phyloP scores from a whole-genome alignment of 306 rosid genomes.

The Alnus glutinosa region DNA sequence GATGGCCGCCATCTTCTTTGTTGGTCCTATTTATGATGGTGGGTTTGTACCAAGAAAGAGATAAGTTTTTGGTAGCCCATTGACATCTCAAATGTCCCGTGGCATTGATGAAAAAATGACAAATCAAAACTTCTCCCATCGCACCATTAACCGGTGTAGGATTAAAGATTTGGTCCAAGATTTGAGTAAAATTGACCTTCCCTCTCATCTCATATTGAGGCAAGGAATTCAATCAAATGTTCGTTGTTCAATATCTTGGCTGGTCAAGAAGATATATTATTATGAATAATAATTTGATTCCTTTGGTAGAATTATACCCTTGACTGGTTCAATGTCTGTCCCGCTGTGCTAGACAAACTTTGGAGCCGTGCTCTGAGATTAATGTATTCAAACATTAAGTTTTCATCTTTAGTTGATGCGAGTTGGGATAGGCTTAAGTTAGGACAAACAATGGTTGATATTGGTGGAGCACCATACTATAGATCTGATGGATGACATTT shows the following conservation, averaged over 20 bases:
- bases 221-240: no score
- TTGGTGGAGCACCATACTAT: background rate
- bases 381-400: background rate
- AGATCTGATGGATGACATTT: background rate
- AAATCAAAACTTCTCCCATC: no score
- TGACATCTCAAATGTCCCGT: background rate
- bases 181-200: no score
- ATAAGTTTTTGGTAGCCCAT: background rate
- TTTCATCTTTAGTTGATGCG: background rate
- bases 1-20: background rate
- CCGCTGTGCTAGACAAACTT: background rate
- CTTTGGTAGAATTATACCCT: background rate
- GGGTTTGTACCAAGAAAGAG: background rate
- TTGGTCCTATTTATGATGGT: background rate
- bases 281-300: no score
- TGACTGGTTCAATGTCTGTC: background rate
- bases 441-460: background rate
- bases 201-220: no score
- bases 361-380: background rate
- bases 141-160: no score
- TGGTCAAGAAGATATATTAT: no score
- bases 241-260: no score
- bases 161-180: no score
- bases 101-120: no score
- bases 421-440: background rate